Conservation (phyloP, 2,329 filamentous ascomycete genomes). For the Diaporthe vaccinii region DNA sequence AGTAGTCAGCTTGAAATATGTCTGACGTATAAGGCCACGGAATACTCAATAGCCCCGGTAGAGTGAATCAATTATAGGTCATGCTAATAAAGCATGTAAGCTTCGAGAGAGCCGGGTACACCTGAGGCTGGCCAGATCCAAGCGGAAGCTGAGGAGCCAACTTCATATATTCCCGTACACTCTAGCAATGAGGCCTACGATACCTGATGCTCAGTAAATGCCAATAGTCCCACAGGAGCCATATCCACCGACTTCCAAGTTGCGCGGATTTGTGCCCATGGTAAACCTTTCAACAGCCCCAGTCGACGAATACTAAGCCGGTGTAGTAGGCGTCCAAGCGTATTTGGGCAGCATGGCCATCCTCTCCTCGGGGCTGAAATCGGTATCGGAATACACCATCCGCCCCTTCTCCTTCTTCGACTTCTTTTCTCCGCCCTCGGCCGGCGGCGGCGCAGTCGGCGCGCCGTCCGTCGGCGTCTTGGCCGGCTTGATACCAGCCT, state of each 20-base stretch:
- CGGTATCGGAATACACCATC: constrained; percentile 86
- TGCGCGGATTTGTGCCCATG: not conserved
- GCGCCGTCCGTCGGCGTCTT: constrained; percentile 48
- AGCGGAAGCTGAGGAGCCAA: not conserved
- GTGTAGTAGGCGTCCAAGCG: constrained; percentile 58
- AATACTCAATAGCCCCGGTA: not conserved
- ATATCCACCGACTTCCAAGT: not conserved
- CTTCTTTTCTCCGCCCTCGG: constrained; percentile 70
- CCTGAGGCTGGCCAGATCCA: not conserved
- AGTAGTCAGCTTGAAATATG: not conserved
- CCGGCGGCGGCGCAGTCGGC: constrained; percentile 52
- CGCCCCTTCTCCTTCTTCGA: constrained; percentile 73
- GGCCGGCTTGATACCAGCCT: constrained; percentile 69
- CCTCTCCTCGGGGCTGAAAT: constrained; percentile 88
- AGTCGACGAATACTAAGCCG: not conserved
- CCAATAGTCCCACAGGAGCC: not conserved
- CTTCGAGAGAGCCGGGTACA: not conserved
- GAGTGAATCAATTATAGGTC: not conserved
- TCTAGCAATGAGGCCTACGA: not conserved
- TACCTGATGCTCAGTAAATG: not conserved
- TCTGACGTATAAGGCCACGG: no score
- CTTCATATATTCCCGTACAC: not conserved
- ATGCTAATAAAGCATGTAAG: not conserved
- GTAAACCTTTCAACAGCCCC: not conserved
- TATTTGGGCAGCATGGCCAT: constrained; percentile 86